phyloP scores from a whole-genome alignment of 2,329 filamentous ascomycete genomes.

The Cercospora sesami region DNA sequence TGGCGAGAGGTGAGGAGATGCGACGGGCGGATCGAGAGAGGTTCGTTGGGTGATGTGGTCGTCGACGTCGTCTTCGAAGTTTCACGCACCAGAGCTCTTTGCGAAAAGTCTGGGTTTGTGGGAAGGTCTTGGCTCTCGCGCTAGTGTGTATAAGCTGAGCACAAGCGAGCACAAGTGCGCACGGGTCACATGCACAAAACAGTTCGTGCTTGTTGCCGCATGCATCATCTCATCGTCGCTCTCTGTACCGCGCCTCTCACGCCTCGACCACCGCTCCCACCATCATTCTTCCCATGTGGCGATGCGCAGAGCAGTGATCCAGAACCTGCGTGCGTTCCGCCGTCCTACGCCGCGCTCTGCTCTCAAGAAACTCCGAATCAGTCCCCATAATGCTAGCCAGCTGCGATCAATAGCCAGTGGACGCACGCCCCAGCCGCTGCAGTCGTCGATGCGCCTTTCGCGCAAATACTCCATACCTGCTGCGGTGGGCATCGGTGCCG shows the following conservation, averaged over 20 bases:
- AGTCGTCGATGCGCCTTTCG: constrained; percentile 70
- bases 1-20: constrained; percentile 32
- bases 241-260: background rate
- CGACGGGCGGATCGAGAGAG: constrained; percentile 15
- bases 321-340: constrained; percentile 68
- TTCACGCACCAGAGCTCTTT: background rate
- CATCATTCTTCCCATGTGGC: constrained; percentile 31
- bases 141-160: background rate
- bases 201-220: background rate
- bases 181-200: constrained; percentile 1
- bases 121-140: background rate
- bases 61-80: constrained; percentile 20
- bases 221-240: background rate
- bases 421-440: constrained; percentile 50
- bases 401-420: constrained; percentile 46
- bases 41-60: constrained; percentile 17
- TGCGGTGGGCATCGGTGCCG: constrained; percentile 67
- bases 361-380: constrained; percentile 49
- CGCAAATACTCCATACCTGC: constrained; percentile 67
- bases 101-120: background rate
- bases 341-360: constrained; percentile 64
- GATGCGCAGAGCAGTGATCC: constrained; percentile 74
- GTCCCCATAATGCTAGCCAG: constrained; percentile 45
- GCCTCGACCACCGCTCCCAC: background rate
- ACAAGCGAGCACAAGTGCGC: background rate